phyloP scores from a whole-genome alignment of 176 grass and related monocot genomes.

The Canna indica region DNA sequence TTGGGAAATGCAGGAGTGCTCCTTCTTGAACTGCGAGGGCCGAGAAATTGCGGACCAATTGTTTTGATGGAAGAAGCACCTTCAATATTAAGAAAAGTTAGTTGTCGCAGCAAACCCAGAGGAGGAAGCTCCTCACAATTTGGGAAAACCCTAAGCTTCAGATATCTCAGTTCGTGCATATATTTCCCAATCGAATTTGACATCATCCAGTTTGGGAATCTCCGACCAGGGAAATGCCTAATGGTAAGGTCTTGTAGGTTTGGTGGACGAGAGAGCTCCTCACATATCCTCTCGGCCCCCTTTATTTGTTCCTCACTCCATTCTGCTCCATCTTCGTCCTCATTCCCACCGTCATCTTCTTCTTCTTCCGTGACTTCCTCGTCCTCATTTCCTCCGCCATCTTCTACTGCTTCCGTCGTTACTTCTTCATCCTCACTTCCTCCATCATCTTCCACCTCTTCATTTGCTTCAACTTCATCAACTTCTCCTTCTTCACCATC shows the following conservation, averaged over 20 bases:
- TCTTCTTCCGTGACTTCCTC: slow-evolving; percentile 23
- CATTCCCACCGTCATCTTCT: slow-evolving; percentile 1
- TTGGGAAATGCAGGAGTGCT: slow-evolving; percentile 22
- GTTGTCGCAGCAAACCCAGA: slow-evolving; percentile 12
- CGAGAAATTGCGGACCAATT: slow-evolving; percentile 21
- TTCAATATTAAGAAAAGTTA: slow-evolving; percentile 12
- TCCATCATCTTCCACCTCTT: slow-evolving; percentile 19
- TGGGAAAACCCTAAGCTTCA: not conserved
- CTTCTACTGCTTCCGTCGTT: slow-evolving; percentile 8
- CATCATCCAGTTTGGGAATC: slow-evolving; percentile 58
- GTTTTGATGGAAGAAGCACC: slow-evolving; percentile 2
- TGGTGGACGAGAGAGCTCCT: slow-evolving; percentile 44
- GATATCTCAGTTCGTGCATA: slow-evolving; percentile 13
- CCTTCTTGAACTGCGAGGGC: not conserved
- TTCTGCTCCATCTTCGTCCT: slow-evolving; percentile 16
- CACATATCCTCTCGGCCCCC: slow-evolving; percentile 58
- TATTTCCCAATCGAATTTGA: slow-evolving; percentile 40
- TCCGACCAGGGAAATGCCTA: slow-evolving; percentile 42
- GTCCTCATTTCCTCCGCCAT: slow-evolving; percentile 24
- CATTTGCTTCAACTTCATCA: slow-evolving; percentile 23
- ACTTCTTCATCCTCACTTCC: too few species aligned
- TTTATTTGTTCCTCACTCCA: slow-evolving; percentile 13
- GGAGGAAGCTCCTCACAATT: slow-evolving; percentile 11
- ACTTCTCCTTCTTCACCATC: slow-evolving; percentile 12
- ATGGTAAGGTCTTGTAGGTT: slow-evolving; percentile 54